phyloP scores from a whole-genome alignment of 371 early-diverging fungal genomes.

The Rhizopus sp. region DNA sequence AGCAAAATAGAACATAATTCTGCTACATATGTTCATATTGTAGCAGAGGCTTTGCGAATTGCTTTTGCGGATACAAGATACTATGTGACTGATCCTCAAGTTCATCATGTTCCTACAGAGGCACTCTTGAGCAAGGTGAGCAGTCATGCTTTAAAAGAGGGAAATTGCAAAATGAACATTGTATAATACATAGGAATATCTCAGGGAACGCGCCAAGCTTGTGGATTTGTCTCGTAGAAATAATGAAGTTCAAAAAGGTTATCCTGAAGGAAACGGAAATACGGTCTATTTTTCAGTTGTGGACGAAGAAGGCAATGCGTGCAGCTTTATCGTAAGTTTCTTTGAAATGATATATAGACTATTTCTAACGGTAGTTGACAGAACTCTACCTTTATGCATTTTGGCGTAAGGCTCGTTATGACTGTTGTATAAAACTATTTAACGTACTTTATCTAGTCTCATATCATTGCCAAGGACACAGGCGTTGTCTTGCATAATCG shows the following conservation, averaged over 20 bases:
- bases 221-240: constrained; percentile 56
- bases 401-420: constrained; percentile 50
- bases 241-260: constrained; percentile 52
- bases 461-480: constrained; percentile 60
- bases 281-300: constrained; percentile 82
- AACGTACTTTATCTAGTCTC: constrained; percentile 23
- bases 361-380: constrained; percentile 12
- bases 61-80: constrained; percentile 78
- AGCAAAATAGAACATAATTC: constrained; percentile 54
- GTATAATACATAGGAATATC: constrained; percentile 46
- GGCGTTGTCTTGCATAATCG: constrained; percentile 81
- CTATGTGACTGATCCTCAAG: constrained; percentile 72
- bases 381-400: constrained; percentile 61
- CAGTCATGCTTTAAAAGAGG: not conserved
- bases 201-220: constrained; percentile 57
- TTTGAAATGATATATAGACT: constrained; percentile 7
- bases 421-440: not conserved
- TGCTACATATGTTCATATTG: constrained; percentile 64
- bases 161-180: not conserved
- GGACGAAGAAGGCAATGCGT: constrained; percentile 82
- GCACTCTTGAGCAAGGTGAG: constrained; percentile 54
- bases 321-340: constrained; percentile 72
- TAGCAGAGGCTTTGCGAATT: constrained; percentile 71
- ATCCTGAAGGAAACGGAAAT: constrained; percentile 64
- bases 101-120: constrained; percentile 48